Percentiles rank a stretch among this genome's conserved stretches.
Conservation (phyloP, 1,284 basidiomycete genomes). For the Bjerkandera adusta region DNA sequence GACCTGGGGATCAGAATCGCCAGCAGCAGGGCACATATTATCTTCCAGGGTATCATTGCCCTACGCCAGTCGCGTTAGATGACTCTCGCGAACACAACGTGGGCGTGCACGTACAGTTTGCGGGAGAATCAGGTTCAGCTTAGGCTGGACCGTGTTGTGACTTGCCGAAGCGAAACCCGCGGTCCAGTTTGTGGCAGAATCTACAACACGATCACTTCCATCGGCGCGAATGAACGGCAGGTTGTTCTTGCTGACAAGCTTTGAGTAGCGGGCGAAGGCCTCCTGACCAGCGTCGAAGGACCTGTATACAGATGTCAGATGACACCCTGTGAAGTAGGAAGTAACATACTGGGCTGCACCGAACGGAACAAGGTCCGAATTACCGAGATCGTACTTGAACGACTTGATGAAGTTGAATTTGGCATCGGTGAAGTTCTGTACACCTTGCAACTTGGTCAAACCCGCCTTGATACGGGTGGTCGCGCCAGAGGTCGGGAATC, state of each 20-base stretch:
- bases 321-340: neutral
- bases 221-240: constrained; percentile 71
- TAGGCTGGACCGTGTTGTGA: constrained; percentile 29
- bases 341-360: constrained; percentile 67
- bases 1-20: constrained; percentile 42
- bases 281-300: constrained; percentile 47
- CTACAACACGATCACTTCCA: constrained; percentile 57
- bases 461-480: constrained; percentile 45
- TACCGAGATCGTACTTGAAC: constrained; percentile 62
- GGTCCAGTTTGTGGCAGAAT: constrained; percentile 72
- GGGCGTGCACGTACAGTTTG: neutral
- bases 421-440: constrained; percentile 40
- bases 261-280: constrained; percentile 50
- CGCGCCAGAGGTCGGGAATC: constrained; percentile 68
- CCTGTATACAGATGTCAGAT: constrained; percentile 34
- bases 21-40: constrained; percentile 62
- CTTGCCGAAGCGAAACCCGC: constrained; percentile 47
- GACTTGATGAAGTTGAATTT: constrained; percentile 58
- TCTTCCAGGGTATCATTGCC: constrained; percentile 77
- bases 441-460: constrained; percentile 51
- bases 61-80: constrained; percentile 27
- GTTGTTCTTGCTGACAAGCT: constrained; percentile 41
- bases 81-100: neutral
- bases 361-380: constrained; percentile 60
- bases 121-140: constrained; percentile 48